Conservation (phyloP, 73 alveolate species). For the Paramecium primaurelia region DNA sequence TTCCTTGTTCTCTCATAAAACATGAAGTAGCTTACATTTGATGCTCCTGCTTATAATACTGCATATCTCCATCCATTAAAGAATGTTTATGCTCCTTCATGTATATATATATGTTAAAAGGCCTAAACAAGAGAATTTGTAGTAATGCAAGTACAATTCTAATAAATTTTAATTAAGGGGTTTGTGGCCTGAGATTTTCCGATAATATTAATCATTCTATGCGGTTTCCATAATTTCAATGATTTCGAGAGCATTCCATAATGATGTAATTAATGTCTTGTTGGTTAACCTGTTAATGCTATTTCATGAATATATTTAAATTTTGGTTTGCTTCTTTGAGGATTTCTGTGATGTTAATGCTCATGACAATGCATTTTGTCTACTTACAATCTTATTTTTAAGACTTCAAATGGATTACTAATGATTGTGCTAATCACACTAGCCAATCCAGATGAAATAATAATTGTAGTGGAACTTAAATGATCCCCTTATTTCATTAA, state of each 20-base stretch:
- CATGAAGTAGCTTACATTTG: constrained; percentile 49
- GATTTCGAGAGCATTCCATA: neutral
- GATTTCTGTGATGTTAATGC: neutral
- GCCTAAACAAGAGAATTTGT: constrained; percentile 18
- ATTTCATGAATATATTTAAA: constrained; percentile 41
- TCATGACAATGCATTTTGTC: constrained; percentile 7
- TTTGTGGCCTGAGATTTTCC: neutral
- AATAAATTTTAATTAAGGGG: constrained; percentile 46
- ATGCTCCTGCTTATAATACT: constrained; percentile 51
- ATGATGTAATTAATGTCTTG: neutral
- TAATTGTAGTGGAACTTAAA: neutral
- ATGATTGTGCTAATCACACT: constrained; percentile 39
- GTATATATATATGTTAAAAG: constrained; percentile 11
- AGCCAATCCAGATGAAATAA: constrained; percentile 51
- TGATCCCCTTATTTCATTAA: neutral
- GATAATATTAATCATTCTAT: neutral
- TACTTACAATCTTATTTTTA: constrained; percentile 44
- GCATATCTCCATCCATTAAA: constrained; percentile 61
- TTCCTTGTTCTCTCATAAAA: constrained; percentile 49
- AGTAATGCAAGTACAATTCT: constrained; percentile 46
- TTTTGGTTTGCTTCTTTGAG: neutral
- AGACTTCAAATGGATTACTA: constrained; percentile 58
- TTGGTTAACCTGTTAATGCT: neutral
- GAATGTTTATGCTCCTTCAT: constrained; percentile 51
- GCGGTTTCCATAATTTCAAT: neutral